Percentiles rank a stretch among this genome's conserved stretches.
Conservation (phyloP, 169 alveolate species). For the Eimeria necatrix region DNA sequence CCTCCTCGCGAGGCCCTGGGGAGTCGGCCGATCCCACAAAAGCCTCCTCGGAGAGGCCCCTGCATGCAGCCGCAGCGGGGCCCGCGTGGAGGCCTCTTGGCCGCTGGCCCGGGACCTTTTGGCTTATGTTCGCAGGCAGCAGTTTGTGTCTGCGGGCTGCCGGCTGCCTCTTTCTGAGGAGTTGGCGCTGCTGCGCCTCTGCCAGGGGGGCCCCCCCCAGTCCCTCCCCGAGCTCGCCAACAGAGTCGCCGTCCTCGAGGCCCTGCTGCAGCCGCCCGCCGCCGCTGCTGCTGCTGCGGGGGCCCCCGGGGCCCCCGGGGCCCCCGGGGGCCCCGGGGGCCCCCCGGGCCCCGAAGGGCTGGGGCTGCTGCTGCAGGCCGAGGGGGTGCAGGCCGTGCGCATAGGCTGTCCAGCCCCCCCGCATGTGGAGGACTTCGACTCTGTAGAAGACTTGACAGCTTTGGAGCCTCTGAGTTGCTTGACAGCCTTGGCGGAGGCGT, state of each 20-base stretch:
- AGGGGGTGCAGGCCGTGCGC: background rate
- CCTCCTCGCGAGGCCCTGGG: background rate
- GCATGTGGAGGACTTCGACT: conserved; percentile 83
- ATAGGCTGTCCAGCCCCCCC: conserved; percentile 81
- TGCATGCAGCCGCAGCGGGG: background rate
- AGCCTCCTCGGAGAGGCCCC: background rate
- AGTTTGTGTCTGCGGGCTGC: conserved; percentile 82
- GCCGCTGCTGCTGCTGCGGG: background rate
- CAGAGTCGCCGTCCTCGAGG: conserved; percentile 78
- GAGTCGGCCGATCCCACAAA: background rate
- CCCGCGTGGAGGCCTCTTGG: conserved; percentile 68
- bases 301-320: background rate
- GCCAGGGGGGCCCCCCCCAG: conserved; percentile 75
- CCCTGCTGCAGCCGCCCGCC: conserved; percentile 44
- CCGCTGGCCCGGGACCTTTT: conserved; percentile 80
- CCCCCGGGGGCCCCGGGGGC: background rate
- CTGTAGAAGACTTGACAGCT: conserved; percentile 38
- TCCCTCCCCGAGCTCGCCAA: conserved; percentile 81
- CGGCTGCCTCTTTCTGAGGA: conserved; percentile 84
- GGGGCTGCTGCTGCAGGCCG: background rate
- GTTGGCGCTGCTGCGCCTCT: conserved; percentile 80
- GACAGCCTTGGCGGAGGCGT: conserved; percentile 48
- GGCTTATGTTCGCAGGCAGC: conserved; percentile 68
- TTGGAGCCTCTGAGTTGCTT: background rate
- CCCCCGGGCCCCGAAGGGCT: background rate